These are phyloP conservation scores for Ustulina deusta DNA, from an alignment of 2,329 filamentous ascomycete genomes.

Conservation along the genomic window DNA sequence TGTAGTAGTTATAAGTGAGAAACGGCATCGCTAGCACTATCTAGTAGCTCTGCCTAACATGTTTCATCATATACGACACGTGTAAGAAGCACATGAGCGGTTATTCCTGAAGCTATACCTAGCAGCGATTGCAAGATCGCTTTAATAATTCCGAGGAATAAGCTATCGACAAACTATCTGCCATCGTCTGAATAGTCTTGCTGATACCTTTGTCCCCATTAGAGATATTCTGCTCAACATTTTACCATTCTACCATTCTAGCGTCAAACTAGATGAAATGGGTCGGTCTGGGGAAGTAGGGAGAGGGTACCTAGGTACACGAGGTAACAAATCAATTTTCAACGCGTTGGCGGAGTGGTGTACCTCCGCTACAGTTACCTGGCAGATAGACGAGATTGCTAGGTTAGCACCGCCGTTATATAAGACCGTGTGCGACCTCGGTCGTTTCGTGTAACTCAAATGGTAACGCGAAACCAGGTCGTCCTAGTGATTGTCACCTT, in stretches of 20 bases:
- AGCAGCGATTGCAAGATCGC: not conserved
- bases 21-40: not conserved
- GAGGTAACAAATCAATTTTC: too few relatives aligned
- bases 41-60: not conserved
- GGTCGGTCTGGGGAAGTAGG: too few relatives aligned
- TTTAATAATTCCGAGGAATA: not conserved
- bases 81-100: conserved; percentile 4
- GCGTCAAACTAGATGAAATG: not conserved
- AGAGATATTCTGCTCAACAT: not conserved
- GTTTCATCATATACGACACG: conserved; percentile 11
- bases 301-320: too few relatives aligned
- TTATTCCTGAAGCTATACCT: not conserved
- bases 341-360: too few relatives aligned
- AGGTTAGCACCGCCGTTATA: conserved; percentile 10
- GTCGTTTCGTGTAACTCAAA: conserved; percentile 22
- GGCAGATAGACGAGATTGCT: conserved; percentile 11
- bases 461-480: conserved; percentile 19
- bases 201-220: not conserved
- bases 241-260: not conserved
- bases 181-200: not conserved
- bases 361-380: too few relatives aligned
- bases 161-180: not conserved
- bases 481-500: not conserved
- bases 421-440: conserved; percentile 22
- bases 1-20: not conserved